Conservation (phyloP, 1,139 yeast species). For the Geotrichum armillariae region DNA sequence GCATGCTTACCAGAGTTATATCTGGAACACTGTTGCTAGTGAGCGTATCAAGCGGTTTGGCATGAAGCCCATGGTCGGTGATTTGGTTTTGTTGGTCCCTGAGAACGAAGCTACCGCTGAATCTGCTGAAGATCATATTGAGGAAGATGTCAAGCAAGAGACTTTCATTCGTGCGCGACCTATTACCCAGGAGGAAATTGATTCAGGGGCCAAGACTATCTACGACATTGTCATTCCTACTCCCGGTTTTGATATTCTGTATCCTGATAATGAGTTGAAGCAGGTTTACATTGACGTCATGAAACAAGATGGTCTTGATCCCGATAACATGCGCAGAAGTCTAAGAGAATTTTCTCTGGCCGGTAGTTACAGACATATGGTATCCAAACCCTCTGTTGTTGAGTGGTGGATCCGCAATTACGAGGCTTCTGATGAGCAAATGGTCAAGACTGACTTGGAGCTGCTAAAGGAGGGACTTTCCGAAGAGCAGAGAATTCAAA, state of each 20-base stretch:
- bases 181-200: constrained; percentile 72
- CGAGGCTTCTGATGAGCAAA: constrained; percentile 59
- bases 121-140: constrained; percentile 48
- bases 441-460: constrained; percentile 83
- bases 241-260: constrained; percentile 87
- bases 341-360: constrained; percentile 87
- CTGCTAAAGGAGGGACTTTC: constrained; percentile 47
- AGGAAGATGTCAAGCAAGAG: constrained; percentile 62
- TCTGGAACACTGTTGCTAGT: constrained; percentile 90
- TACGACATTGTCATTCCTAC: constrained; percentile 89
- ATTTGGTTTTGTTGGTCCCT: constrained; percentile 58
- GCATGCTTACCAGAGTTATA: constrained; percentile 94
- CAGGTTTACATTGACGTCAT: constrained; percentile 69
- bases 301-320: constrained; percentile 82
- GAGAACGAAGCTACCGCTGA: constrained; percentile 14
- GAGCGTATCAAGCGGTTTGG: constrained; percentile 75
- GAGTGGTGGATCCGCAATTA: constrained; percentile 68
- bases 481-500: constrained; percentile 24
- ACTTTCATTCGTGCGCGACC: constrained; percentile 63
- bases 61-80: constrained; percentile 71
- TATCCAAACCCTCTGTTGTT: constrained; percentile 64
- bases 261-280: constrained; percentile 70
- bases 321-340: constrained; percentile 78
- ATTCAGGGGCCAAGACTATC: constrained; percentile 58
- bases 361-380: constrained; percentile 82